Base-by-base conservation (phyloP, 192 early-diverging fungal genomes). In the Coemansia sp. region DNA sequence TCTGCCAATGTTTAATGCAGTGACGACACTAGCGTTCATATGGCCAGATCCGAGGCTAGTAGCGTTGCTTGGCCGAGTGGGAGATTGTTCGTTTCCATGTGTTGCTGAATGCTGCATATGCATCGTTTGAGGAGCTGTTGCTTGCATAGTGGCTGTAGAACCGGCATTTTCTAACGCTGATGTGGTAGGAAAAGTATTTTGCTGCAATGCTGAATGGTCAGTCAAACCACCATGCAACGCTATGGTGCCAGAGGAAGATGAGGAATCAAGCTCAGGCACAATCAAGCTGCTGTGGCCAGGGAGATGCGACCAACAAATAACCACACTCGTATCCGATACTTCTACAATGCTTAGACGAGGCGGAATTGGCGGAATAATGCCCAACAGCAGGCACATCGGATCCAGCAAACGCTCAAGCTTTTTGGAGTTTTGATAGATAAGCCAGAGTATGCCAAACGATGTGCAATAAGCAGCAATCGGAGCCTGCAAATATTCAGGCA, bases 401-500 rank as follows among this genome's bases (percentile, higher is more conserved):
- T 82, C 79, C 6, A 82, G 15, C 61, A 82, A 26, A 21, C 68
- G 67, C 62, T 82, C 79, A 32, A 82, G 68, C 21, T 69, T 61
- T 16, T 74, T 53, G 19, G 75, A 64, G 47, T 76, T 69, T 64
- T 82, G 79, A 41, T 82, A 82, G 18, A 59, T 43, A 41, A 77
- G 65, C 79, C 79, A 82, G 15, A 82, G 63, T 16, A 74, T 50
- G 44, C 74, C 79, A 68, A 82, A 82, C 15, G 79, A 82, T 16
- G 79, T 72, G 47, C 79, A 82, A 52, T 82, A 77, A 0, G 79
- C 79, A 23, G 79, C 79, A 21, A 82, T 76, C 0, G 79, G 79
- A 1, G 71, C 74, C 65, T 76, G 74, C 59, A 82, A 57, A 45
- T 76, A 76, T 26, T 70, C 72, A 8, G 79, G 79, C 68, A 82